Percentiles rank a stretch among this genome's conserved stretches.
These are phyloP conservation scores for Albatrellus sp. DNA, from an alignment of 1,284 basidiomycete species.

Conservation along the genomic window DNA sequence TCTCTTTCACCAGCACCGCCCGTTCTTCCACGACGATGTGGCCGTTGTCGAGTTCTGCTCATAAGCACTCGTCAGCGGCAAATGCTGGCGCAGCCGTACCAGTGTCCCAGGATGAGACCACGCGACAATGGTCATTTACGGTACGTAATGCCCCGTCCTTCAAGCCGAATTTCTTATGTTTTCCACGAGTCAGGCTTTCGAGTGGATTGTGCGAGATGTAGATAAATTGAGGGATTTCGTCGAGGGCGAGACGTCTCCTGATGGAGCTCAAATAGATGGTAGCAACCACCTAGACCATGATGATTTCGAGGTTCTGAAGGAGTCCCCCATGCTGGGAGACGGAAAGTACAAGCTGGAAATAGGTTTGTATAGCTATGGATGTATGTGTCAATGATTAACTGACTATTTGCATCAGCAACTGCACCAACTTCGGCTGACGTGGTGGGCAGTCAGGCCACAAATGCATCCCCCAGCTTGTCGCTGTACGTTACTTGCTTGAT, in stretches of 20 bases:
- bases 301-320: constrained; percentile 49
- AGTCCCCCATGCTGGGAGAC: constrained; percentile 56
- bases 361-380: constrained; percentile 21
- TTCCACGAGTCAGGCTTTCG: constrained; percentile 39
- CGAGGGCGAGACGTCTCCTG: constrained; percentile 16
- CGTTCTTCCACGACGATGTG: constrained; percentile 16
- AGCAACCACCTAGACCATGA: constrained; percentile 13
- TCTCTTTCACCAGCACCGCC: constrained; percentile 12
- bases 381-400: not conserved
- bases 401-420: constrained; percentile 5
- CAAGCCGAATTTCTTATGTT: not conserved
- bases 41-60: constrained; percentile 9
- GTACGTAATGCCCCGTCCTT: constrained; percentile 20
- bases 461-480: constrained; percentile 28
- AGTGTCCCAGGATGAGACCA: constrained; percentile 27
- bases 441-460: constrained; percentile 3
- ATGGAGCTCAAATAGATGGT: constrained; percentile 6
- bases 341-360: constrained; percentile 65
- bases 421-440: constrained; percentile 4
- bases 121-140: constrained; percentile 49
- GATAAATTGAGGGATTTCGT: constrained; percentile 41
- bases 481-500: constrained; percentile 57
- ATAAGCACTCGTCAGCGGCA: constrained; percentile 9
- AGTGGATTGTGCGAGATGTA: constrained; percentile 51
- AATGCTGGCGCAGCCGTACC: constrained; percentile 10